Base-by-base conservation (phyloP, 495 filamentous ascomycete genomes). In the Penicillium salamii region DNA sequence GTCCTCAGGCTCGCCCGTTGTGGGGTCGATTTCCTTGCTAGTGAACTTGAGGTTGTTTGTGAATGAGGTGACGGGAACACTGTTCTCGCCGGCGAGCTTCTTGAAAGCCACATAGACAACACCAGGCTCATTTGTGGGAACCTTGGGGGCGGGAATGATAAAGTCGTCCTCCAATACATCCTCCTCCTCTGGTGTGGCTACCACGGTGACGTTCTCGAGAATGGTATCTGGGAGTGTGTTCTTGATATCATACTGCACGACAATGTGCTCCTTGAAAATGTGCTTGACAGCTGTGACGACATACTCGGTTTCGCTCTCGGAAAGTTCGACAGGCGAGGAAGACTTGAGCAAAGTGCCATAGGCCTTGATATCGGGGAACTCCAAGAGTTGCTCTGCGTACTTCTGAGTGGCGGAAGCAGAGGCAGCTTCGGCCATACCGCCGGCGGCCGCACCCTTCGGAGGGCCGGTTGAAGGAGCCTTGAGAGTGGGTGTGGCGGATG, bases 221-320 rank as follows among this genome's bases (percentile, higher is more conserved):
- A 97, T 80, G 36, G 88, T 92, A 48, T 91, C 90, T 3, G 88
- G 83, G 13, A 99, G 81, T 3, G 95, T 99, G 73, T 99, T 99
- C 76, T 96, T 97, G 67, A 99, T 83, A 59, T 97, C 89, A 70
- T 95, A 97, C 67, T 99, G 95, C 42, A 99, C 72, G 12, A 99
- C 95, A 54, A 97, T 79, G 59, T 97, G 88, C 63, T 96, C 89
- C 68, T 91, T 92, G 83, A 96, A 97, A 59, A 97, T 86, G 58
- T 99, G 95, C 74, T 97, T 99, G 69, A 97, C 79, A 8, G 89
- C 89, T 14, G 79, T 79, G 32, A 97, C 95, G 38, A 97, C 91
- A 57, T 99, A 99, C 71, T 99, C 93, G 13, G 93, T 97, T 68
- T 97, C 93, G 52, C 89, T 88, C 68, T 99, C 93, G 18, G 93